Evolutionary conservation across 345 rosid genomes (phyloP).

Genomic region (Citrus reticulata): DNA sequence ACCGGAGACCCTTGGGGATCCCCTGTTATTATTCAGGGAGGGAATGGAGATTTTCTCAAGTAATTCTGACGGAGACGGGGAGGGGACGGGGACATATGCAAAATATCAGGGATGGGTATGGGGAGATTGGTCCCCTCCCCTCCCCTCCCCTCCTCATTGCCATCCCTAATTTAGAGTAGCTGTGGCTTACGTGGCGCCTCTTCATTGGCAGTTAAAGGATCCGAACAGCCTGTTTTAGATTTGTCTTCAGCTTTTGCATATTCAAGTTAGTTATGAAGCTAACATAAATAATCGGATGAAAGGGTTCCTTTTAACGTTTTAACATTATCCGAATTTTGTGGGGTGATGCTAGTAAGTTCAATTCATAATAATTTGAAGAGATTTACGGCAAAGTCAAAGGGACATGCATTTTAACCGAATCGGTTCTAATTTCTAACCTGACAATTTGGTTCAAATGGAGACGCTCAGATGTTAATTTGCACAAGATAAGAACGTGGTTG

Average conservation of each 20-base stretch:
- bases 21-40: too few relatives aligned
- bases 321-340: too few relatives aligned
- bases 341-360: not conserved
- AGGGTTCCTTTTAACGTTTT: not conserved
- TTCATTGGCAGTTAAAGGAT: not conserved
- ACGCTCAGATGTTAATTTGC: too few relatives aligned
- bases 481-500: too few relatives aligned
- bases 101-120: too few relatives aligned
- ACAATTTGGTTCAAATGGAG: too few relatives aligned
- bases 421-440: not conserved
- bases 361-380: not conserved
- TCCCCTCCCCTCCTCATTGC: too few relatives aligned
- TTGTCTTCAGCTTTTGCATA: not conserved
- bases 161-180: not conserved
- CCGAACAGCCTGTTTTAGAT: not conserved
- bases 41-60: too few relatives aligned
- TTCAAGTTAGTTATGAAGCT: not conserved
- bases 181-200: conserved; percentile 1
- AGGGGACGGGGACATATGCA: too few relatives aligned
- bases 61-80: too few relatives aligned
- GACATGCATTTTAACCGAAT: not conserved
- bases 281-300: not conserved
- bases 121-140: too few relatives aligned
- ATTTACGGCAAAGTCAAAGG: not conserved
- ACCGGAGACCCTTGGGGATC: too few relatives aligned